These are phyloP conservation scores for Fusarium buharicum DNA, from an alignment of 2,329 filamentous ascomycete genomes.

Conservation along the genomic window DNA sequence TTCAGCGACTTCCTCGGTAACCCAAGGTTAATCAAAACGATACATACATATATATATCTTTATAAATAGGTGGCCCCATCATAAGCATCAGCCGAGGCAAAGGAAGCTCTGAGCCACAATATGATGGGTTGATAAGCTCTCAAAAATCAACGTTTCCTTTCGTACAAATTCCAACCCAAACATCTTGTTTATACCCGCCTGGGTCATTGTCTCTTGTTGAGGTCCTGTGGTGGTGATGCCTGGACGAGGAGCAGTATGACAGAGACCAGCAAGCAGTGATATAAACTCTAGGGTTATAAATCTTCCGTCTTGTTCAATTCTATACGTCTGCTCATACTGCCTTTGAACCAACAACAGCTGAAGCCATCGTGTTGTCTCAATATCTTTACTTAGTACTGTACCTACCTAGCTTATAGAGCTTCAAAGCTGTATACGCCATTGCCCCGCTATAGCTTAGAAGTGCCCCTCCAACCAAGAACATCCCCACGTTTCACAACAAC, in stretches of 20 bases:
- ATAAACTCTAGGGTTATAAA: background rate
- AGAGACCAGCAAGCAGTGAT: background rate
- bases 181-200: too few species aligned
- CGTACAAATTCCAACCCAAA: too few species aligned
- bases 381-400: too few species aligned
- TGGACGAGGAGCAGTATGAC: background rate
- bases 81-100: too few species aligned
- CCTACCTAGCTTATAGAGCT: background rate
- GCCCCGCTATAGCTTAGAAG: conserved; percentile 34
- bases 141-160: too few species aligned
- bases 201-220: background rate
- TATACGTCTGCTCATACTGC: background rate
- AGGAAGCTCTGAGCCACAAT: too few species aligned
- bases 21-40: too few species aligned
- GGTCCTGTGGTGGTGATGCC: background rate
- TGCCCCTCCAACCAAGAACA: conserved; percentile 29
- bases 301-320: background rate
- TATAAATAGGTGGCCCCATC: too few species aligned
- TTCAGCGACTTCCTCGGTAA: too few species aligned
- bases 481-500: conserved; percentile 33
- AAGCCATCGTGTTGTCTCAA: background rate
- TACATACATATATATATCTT: too few species aligned
- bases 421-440: conserved; percentile 10
- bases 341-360: background rate
- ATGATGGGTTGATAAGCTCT: too few species aligned